Base-by-base conservation (phyloP, 148 eudicot species). In the Chenopodium formosanum region DNA sequence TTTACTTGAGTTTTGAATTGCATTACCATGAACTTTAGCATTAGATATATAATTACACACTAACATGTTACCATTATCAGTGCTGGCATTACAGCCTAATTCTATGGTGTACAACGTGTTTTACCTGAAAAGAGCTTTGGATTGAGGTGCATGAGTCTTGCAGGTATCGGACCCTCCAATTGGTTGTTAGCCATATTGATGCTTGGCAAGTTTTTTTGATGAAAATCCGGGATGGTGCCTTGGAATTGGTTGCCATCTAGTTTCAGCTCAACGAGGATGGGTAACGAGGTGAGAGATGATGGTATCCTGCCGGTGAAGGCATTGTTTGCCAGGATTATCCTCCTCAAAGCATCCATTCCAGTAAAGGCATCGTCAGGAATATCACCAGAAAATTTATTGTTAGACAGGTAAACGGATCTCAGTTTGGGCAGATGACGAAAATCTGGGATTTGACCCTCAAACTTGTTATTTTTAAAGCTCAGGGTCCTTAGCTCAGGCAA, bases 101-200 rank as follows among this genome's bases (percentile, higher is more conserved):
- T 19, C 1, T 22, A 22, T 56, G 19, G 4, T 13, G 22, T 56
- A 16, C 1, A 16, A 16, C 22, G 16, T 72, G 19, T 84, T 14
- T 25, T 71, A 84, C 86, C 86, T 84, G 86, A 75, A 47, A 80
- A 71, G 3, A 75, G 32, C 40, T 84, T 84, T 1, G 80, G 80
- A 78, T 80, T 29, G 20, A 80, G 74, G 52, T 75, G 52, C 20
- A 22, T 32, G 7, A 94, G 87, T 50, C 82, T 73, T 12, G 77
- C 60, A 14, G 98, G 98, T 56, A 94, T 81, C 0, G 91, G 92
- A 85, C 98, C 98, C 73, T 89, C 89, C 76, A 94, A 69, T 34
- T 88, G 85, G 83, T 94, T 94, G 88, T 91, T 82, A 20, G 98
- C 91, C 23, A 90, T 73, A 75, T 89, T 89, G 44, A 92, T 78